Evolutionary conservation across 176 grass and related monocot species (phyloP), one percentile per base, ranked within the genome.

Genomic region (bread wheat (Triticum aestivum)): DNA sequence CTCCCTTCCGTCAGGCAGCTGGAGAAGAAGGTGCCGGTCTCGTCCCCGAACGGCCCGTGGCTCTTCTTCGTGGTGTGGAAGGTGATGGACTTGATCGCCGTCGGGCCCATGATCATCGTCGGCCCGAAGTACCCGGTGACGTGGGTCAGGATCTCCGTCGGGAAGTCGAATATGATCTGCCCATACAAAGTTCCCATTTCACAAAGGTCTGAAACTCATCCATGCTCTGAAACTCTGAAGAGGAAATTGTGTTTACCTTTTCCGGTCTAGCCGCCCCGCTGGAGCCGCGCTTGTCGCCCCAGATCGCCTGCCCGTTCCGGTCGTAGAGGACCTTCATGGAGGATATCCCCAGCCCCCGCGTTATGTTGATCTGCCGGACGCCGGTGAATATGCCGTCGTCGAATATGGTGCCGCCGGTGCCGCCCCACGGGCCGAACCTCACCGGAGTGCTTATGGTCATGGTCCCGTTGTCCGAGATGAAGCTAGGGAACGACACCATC

Each of bases 51-150:
- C 13, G 94, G 97, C 2, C 97, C 94, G 8, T 99, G 84, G 61
- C 38, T 85, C 83, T 72, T 98, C 83, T 91, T 99, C 11, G 94
- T 99, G 3, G 94, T 94, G 92, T 99, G 97, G 91, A 96, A 96
- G 34, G 83, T 91, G 39, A 96, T 75, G 3, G 97, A 96, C 66
- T 88, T 94, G 74, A 99, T 75, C 29, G 88, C 94, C n/a, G 80
- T 94, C 17, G 90, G 94, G 1, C 97, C 97, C 92, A 96, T 96
- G 18, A 93, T 83, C 94, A 90, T 92, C 45, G 91, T 91, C 3
- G 80, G 78, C 21, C 97, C 85, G 18, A 94, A 94, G 64, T 99
- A 93, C 5, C 94, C 97, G 1, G 94, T 99, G 84, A 99, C 89
- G 20, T 99, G 90, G 3, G 92, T 94, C 75, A 99, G 72, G n/a